Base-by-base conservation (phyloP, 768 basidiomycete genomes). In the Asterophora lycoperdoides region DNA sequence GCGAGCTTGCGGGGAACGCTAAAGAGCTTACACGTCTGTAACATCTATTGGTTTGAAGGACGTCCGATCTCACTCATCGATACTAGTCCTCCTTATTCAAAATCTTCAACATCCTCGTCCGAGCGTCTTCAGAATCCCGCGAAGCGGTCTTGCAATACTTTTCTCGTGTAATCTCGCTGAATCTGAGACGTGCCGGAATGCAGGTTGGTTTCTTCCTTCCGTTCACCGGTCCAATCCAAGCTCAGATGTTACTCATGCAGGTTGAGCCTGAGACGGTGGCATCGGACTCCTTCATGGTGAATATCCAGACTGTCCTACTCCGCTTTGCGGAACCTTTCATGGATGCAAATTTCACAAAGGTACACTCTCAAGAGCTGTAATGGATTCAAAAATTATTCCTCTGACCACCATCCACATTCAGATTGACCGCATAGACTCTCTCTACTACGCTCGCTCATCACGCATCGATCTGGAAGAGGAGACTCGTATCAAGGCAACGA, bases 261-360 rank as follows among this genome's bases (percentile, higher is more conserved):
- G 89, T 96, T 28, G 90, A 97, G 49, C 79, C 83, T 1, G 77
- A 79, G 8, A 91, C 89, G 0, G 93, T 98, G 9, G 81, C 93
- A 1, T 83, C 83, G 1, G 95, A 99, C 61, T 84, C 89, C 48
- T 97, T 93, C 64, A 88, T 99, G 86, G 76, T 89, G 51, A 98
- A 97, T 57, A 60, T 94, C 28, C 89, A 94, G 56, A 76, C 75
- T n/a, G 70, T 96, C 11, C 67, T 98, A 18, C 74, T 93, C 40
- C 80, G 83, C 11, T 87, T 99, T 59, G 86, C 92, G 23, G 91
- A 94, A 56, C 95, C 95, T 0, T 95, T 97, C 60, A 91, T 98
- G 76, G 95, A 98, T 63, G 83, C 89, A 1, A 81, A 77, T 46
- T 97, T 86, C 57, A 80, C 85, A 36, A 98, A 96, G 78, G 93